Conservation (phyloP, 371 early-diverging fungal species). For the Syncephalastrum contaminatum region DNA sequence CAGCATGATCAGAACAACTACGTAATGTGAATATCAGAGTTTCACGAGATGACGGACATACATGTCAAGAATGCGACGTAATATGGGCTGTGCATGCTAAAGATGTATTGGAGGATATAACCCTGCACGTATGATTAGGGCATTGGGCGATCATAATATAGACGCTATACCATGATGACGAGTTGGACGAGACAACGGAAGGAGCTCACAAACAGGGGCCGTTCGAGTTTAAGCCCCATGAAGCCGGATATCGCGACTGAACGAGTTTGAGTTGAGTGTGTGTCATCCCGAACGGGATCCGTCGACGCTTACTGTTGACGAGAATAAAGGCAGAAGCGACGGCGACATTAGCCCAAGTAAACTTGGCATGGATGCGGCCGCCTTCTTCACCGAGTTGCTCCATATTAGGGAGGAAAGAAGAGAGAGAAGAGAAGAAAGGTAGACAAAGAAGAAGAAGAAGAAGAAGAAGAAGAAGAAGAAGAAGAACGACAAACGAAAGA, state of each 20-base stretch:
- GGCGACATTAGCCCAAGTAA: slow-evolving; percentile 48
- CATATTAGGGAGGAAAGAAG: not conserved
- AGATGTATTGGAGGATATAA: slow-evolving; percentile 57
- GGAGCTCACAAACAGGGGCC: slow-evolving; percentile 56
- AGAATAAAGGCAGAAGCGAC: slow-evolving; percentile 50
- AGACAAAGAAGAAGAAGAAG: no score
- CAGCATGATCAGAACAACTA: slow-evolving; percentile 39
- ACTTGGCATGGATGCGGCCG: slow-evolving; percentile 10
- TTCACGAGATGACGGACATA: slow-evolving; percentile 20
- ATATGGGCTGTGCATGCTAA: slow-evolving; percentile 48
- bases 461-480: no score
- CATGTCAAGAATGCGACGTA: slow-evolving; percentile 55
- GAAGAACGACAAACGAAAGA: no score
- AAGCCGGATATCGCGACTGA: slow-evolving; percentile 52
- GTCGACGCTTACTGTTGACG: slow-evolving; percentile 34
- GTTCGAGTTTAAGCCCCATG: slow-evolving; percentile 60
- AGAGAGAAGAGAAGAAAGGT: not conserved
- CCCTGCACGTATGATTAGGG: slow-evolving; percentile 29
- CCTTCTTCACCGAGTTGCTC: slow-evolving; percentile 3
- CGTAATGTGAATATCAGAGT: not conserved
- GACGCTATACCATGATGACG: slow-evolving; percentile 52
- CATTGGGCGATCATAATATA: not conserved
- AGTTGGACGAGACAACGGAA: slow-evolving; percentile 62
- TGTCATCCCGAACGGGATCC: no score
- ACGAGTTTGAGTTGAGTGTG: not conserved